Conservation (phyloP, 179 eudicot species). For the Dionaea muscipula region DNA sequence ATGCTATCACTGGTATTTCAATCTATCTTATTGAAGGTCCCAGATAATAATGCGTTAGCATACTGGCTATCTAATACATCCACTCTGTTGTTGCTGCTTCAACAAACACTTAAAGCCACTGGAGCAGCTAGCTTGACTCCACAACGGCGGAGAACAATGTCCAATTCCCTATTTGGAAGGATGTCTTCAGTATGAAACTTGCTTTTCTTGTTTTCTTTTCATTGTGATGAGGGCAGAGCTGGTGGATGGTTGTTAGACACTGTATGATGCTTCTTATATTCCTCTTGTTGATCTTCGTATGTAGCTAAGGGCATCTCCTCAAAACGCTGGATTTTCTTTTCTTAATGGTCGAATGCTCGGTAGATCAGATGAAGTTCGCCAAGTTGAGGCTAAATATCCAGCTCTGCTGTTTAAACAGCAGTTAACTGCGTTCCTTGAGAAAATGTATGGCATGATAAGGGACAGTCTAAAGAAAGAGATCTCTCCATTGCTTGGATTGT, state of each 20-base stretch:
- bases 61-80: slow-evolving; percentile 95
- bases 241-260: neutral
- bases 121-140: slow-evolving; percentile 94
- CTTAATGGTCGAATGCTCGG: slow-evolving; percentile 62
- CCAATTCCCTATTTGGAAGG: slow-evolving; percentile 88
- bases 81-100: slow-evolving; percentile 75
- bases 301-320: slow-evolving; percentile 81
- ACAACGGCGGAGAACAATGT: slow-evolving; percentile 74
- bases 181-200: slow-evolving; percentile 71
- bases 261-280: slow-evolving; percentile 7
- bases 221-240: neutral
- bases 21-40: slow-evolving; percentile 43
- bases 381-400: slow-evolving; percentile 97
- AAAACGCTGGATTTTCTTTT: slow-evolving; percentile 70
- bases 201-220: neutral
- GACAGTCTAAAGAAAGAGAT: slow-evolving; percentile 95
- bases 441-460: slow-evolving; percentile 94
- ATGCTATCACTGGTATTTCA: slow-evolving; percentile 10
- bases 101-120: slow-evolving; percentile 93
- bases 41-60: slow-evolving; percentile 65
- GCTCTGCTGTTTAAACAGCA: slow-evolving; percentile 95
- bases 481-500: slow-evolving; percentile 77
- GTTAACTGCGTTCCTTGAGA: slow-evolving; percentile 95
- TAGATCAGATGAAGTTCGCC: slow-evolving; percentile 73
- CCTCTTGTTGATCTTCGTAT: neutral